Percentiles rank a stretch among this genome's conserved stretches.
phyloP scores from a whole-genome alignment of 2,329 filamentous ascomycete species.

The Neurospora crassa region DNA sequence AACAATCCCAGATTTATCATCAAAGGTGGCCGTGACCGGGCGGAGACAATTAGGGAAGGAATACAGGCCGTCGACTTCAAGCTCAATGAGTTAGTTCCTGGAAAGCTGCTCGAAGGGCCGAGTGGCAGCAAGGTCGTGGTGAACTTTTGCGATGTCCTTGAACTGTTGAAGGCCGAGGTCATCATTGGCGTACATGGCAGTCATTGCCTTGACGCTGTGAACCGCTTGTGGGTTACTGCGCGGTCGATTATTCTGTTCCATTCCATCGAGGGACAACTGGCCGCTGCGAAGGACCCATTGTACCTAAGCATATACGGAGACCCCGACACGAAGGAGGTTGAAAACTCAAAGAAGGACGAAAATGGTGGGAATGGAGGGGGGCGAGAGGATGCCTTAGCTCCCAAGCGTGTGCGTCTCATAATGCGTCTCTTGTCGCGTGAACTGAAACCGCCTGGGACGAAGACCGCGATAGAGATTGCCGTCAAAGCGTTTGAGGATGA shows the following conservation, averaged over 20 bases:
- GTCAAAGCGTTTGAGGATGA: background rate
- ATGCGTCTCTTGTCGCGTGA: background rate
- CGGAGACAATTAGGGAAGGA: background rate
- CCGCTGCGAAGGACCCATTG: background rate
- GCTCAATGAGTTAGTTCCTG: background rate
- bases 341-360: background rate
- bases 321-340: background rate
- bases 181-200: background rate
- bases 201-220: background rate
- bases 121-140: background rate
- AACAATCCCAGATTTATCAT: background rate
- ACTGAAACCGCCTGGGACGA: background rate
- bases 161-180: background rate
- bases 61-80: background rate
- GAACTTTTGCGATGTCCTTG: background rate
- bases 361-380: background rate
- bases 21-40: background rate
- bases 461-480: background rate
- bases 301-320: background rate
- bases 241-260: background rate
- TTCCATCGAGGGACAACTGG: background rate
- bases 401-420: background rate
- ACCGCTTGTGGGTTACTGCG: background rate
- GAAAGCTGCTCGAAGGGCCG: background rate
- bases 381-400: background rate